Percentiles rank a stretch among this genome's conserved stretches.
These are phyloP conservation scores for Hymenoscyphus occultus DNA, from an alignment of 2,329 filamentous ascomycete species.

Conservation along the genomic window DNA sequence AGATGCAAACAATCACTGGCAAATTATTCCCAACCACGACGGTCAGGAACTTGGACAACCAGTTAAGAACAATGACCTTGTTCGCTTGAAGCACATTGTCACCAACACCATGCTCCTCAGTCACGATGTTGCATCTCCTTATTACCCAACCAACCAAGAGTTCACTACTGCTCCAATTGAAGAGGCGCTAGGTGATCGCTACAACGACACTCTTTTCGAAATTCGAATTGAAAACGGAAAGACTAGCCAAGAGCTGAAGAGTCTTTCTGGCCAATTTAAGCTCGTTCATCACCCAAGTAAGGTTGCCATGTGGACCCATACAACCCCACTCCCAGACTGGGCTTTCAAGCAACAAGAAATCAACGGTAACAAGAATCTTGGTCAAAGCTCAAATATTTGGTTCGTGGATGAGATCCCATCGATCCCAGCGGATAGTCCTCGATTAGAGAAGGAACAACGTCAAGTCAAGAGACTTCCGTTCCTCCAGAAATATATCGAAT, in stretches of 20 bases:
- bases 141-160: slow-evolving; percentile 96
- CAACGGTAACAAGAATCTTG: slow-evolving; percentile 96
- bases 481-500: slow-evolving; percentile 90
- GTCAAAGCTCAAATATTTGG: slow-evolving; percentile 91
- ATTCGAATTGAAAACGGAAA: slow-evolving; percentile 87
- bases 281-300: slow-evolving; percentile 91
- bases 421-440: slow-evolving; percentile 63
- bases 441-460: slow-evolving; percentile 71
- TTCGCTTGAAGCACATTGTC: slow-evolving; percentile 81
- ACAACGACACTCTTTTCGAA: slow-evolving; percentile 91
- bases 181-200: slow-evolving; percentile 68
- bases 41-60: slow-evolving; percentile 56
- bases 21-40: slow-evolving; percentile 72
- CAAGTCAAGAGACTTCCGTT: slow-evolving; percentile 84
- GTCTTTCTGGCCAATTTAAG: slow-evolving; percentile 90
- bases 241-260: slow-evolving; percentile 78
- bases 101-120: slow-evolving; percentile 86
- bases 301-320: slow-evolving; percentile 99
- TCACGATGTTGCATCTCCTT: slow-evolving; percentile 95
- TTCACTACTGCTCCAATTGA: slow-evolving; percentile 80
- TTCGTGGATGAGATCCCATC: slow-evolving; percentile 88
- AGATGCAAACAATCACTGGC: slow-evolving; percentile 98
- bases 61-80: slow-evolving; percentile 79
- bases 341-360: slow-evolving; percentile 96
- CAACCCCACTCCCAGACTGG: slow-evolving; percentile 94